phyloP scores from a whole-genome alignment of 805 yeast genomes.

The Aciculoconidium aculeatum region DNA sequence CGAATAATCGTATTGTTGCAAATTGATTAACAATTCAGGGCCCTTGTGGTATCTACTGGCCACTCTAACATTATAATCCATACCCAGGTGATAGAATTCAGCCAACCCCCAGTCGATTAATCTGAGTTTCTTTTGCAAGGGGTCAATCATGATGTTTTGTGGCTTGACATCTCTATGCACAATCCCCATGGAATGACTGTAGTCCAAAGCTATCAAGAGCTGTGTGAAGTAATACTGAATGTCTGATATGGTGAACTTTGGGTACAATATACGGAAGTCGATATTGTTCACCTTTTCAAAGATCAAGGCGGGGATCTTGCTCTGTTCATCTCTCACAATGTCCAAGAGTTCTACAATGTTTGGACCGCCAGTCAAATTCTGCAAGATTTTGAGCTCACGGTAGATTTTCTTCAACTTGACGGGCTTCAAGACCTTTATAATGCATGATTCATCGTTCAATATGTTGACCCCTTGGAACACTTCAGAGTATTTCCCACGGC shows the following conservation, averaged over 20 bases:
- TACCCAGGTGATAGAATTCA: conserved; percentile 85
- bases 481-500: conserved; percentile 93
- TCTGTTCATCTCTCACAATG: conserved; percentile 72
- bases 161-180: conserved; percentile 97
- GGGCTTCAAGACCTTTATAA: conserved; percentile 87
- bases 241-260: conserved; percentile 69
- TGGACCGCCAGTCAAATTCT: conserved; percentile 80
- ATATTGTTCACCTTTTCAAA: conserved; percentile 81
- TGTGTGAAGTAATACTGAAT: conserved; percentile 80
- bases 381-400: conserved; percentile 82
- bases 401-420: conserved; percentile 88
- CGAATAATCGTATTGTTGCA: conserved; percentile 85
- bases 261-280: conserved; percentile 77
- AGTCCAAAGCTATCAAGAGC: conserved; percentile 78
- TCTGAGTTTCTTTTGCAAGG: conserved; percentile 58
- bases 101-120: conserved; percentile 96
- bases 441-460: conserved; percentile 55
- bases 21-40: conserved; percentile 83
- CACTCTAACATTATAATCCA: conserved; percentile 87
- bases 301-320: conserved; percentile 80
- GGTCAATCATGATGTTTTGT: conserved; percentile 94
- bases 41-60: conserved; percentile 93
- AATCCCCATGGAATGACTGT: conserved; percentile 89
- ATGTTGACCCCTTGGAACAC: conserved; percentile 82
- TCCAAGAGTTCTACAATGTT: conserved; percentile 74